Conservation (phyloP, 257 asterid species). For the Petunia secreta region DNA sequence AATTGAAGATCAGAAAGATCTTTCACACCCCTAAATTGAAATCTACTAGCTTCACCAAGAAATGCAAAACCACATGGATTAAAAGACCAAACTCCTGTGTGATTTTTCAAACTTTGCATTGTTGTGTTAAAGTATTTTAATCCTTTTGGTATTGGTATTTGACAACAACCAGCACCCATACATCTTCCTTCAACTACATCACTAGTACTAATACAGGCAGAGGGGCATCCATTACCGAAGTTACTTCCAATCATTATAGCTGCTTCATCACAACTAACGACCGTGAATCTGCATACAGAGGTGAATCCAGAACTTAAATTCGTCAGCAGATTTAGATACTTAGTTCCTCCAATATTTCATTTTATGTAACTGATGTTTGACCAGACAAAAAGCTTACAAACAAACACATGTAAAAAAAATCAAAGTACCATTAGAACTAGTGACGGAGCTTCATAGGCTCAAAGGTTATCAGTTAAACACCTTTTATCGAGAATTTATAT, state of each 20-base stretch:
- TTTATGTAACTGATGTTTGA: too few relatives aligned
- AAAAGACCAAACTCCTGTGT: conserved; percentile 42
- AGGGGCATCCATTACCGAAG: conserved; percentile 58
- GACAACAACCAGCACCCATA: conserved; percentile 76
- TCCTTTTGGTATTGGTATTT: conserved; percentile 60
- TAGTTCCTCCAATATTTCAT: too few relatives aligned
- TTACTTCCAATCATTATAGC: conserved; percentile 35
- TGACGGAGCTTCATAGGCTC: too few relatives aligned
- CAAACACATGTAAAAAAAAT: too few relatives aligned
- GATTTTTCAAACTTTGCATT: conserved; percentile 35
- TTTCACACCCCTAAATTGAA: conserved; percentile 48
- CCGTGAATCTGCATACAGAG: conserved; percentile 33
- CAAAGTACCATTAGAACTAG: too few relatives aligned
- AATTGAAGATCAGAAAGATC: conserved; percentile 58
- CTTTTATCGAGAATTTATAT: too few relatives aligned
- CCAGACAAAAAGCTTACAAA: too few relatives aligned
- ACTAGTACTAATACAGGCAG: conserved; percentile 44
- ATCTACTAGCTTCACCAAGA: conserved; percentile 51
- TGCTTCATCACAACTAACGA: conserved; percentile 65
- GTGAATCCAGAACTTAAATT: not conserved
- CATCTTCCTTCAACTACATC: conserved; percentile 52
- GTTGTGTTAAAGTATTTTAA: not conserved
- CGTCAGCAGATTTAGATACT: too few relatives aligned
- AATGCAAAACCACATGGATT: conserved; percentile 64
- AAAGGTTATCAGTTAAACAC: too few relatives aligned